Percentiles rank a stretch among this genome's conserved stretches.
Evolutionary conservation across 1,284 basidiomycete genomes (phyloP).

Genomic region (Cystobasidium sp.): DNA sequence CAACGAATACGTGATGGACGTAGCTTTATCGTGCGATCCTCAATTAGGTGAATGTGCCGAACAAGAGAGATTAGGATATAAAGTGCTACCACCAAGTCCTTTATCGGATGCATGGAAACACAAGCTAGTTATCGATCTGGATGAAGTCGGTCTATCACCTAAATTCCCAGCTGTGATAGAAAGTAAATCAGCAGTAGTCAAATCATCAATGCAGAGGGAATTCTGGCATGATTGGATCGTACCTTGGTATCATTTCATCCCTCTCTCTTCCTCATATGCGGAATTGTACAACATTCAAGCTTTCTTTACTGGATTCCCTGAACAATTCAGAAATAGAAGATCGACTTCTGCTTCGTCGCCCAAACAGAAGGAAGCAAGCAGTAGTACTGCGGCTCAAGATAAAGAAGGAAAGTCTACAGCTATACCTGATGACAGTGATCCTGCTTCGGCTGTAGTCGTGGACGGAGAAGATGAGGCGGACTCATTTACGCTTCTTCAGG

Average conservation of each 20-base stretch:
- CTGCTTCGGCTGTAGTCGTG: slow-evolving; percentile 6
- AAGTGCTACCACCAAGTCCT: slow-evolving; percentile 64
- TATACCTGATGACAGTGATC: background rate
- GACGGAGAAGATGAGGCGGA: slow-evolving; percentile 63
- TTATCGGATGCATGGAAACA: slow-evolving; percentile 86
- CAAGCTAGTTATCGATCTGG: slow-evolving; percentile 88
- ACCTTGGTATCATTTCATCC: slow-evolving; percentile 83
- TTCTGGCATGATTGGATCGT: slow-evolving; percentile 66
- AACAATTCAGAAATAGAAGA: slow-evolving; percentile 44
- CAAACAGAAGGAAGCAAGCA: slow-evolving; percentile 29
- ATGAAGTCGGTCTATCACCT: slow-evolving; percentile 93
- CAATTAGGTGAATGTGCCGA: slow-evolving; percentile 77
- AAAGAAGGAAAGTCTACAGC: background rate
- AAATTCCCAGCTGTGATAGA: slow-evolving; percentile 84
- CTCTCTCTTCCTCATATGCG: slow-evolving; percentile 78
- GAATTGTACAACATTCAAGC: slow-evolving; percentile 91
- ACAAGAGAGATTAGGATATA: slow-evolving; percentile 54
- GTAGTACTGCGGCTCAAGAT: background rate
- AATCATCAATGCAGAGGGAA: slow-evolving; percentile 86
- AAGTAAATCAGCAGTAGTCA: slow-evolving; percentile 82
- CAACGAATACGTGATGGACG: slow-evolving; percentile 83
- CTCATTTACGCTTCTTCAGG: slow-evolving; percentile 57
- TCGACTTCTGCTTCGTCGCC: slow-evolving; percentile 41
- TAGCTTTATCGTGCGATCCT: slow-evolving; percentile 67
- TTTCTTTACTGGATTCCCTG: slow-evolving; percentile 75